Conservation (phyloP, 352 stramenopile genomes). For the Halophytophthora polymorphica region DNA sequence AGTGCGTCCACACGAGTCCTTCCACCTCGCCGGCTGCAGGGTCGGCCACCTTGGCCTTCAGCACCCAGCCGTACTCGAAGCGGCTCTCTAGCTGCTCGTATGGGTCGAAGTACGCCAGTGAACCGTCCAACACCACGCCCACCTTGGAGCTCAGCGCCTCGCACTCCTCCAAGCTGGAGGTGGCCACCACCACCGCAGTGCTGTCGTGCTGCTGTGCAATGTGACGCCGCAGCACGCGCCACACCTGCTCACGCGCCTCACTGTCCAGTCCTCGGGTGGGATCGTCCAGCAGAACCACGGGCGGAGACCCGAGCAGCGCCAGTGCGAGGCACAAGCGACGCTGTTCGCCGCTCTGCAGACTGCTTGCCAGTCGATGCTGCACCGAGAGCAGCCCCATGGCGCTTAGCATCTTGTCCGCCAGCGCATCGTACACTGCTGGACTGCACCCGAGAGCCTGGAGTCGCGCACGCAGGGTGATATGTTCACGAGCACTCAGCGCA, state of each 20-base stretch:
- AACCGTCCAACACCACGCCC: conserved; percentile 15
- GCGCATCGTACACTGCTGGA: background rate
- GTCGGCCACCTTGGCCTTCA: conserved; percentile 7
- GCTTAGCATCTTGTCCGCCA: conserved; percentile 4
- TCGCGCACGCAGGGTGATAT: conserved; percentile 4
- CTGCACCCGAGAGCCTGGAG: background rate
- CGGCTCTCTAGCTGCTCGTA: conserved; percentile 8
- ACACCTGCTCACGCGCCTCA: conserved; percentile 5
- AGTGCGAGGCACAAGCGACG: conserved; percentile 10
- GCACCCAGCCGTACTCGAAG: conserved; percentile 23
- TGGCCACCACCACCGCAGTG: conserved; percentile 11
- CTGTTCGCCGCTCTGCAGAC: conserved; percentile 3
- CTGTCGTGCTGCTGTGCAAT: conserved; percentile 1
- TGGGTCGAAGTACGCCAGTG: conserved; percentile 11
- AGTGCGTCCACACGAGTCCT: background rate
- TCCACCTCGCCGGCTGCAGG: background rate
- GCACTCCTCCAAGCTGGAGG: conserved; percentile 12
- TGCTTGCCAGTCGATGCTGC: conserved; percentile 4
- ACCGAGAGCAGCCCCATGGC: background rate
- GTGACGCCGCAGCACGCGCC: conserved; percentile 3
- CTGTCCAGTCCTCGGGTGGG: conserved; percentile 14
- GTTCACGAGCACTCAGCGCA: conserved; percentile 7
- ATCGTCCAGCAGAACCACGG: conserved; percentile 17
- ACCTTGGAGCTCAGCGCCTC: conserved; percentile 9
- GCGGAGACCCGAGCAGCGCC: conserved; percentile 7